Evolutionary conservation across 768 basidiomycete genomes (phyloP).

Genomic region (Tulasnella calospora): DNA sequence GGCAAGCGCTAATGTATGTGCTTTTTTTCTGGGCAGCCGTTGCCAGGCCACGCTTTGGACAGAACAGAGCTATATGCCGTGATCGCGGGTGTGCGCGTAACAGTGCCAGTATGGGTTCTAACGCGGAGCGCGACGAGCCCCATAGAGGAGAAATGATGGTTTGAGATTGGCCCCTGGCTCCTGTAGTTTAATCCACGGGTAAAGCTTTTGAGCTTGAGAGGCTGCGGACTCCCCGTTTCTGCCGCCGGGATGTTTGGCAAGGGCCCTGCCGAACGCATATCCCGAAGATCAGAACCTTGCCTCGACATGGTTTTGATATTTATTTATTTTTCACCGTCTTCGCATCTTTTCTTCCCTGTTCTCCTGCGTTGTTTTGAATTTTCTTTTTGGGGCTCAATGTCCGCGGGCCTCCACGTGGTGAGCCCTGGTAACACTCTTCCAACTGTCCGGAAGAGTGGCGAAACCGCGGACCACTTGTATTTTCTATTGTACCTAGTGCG

Average conservation of each 20-base stretch:
- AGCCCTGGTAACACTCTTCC: too few relatives aligned
- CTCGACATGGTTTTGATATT: neutral
- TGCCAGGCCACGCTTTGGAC: neutral
- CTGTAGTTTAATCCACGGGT: neutral
- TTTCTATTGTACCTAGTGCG: too few relatives aligned
- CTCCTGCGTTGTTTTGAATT: neutral
- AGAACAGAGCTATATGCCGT: neutral
- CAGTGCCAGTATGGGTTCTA: neutral
- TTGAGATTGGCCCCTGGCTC: neutral
- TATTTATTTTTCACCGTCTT: neutral
- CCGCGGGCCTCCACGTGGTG: neutral
- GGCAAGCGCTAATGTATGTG: neutral
- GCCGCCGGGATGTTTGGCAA: neutral
- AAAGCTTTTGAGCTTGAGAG: neutral
- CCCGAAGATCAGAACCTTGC: neutral
- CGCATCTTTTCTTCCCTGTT: neutral
- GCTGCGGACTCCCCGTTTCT: slow-evolving; percentile 1
- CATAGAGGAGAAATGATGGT: neutral
- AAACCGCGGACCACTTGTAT: neutral
- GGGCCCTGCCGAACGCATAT: neutral
- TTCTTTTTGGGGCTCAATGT: neutral
- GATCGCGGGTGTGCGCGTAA: neutral
- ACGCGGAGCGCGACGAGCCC: neutral
- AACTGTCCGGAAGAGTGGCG: neutral
- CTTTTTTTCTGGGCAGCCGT: neutral